A percentile compares a stretch with the other conserved stretches of the same genome.
These are phyloP conservation scores for Aspergillus bombycis DNA, from an alignment of 2,329 filamentous ascomycete species.

Conservation along the genomic window DNA sequence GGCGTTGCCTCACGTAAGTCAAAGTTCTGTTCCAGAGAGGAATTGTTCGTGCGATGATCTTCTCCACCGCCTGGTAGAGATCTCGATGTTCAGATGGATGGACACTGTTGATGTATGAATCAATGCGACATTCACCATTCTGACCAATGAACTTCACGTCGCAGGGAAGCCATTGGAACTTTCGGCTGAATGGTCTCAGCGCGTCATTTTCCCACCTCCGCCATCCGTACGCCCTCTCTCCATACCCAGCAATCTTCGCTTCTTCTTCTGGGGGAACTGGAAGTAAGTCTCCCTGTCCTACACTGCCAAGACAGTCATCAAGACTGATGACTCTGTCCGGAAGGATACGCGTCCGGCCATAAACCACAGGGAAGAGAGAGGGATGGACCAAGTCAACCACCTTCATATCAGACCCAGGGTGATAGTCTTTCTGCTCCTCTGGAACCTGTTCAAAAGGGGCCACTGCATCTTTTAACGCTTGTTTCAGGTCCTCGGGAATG, in stretches of 20 bases:
- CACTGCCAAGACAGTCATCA: constrained; percentile 27
- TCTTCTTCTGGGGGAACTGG: constrained; percentile 11
- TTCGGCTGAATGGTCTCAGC: constrained; percentile 23
- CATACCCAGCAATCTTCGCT: not conserved
- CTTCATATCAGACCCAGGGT: constrained; percentile 59
- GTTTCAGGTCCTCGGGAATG: constrained; percentile 44
- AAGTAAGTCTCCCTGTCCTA: constrained; percentile 21
- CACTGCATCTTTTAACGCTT: constrained; percentile 52
- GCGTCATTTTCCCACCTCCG: not conserved
- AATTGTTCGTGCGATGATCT: constrained; percentile 42
- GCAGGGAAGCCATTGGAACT: constrained; percentile 54
- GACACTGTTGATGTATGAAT: constrained; percentile 50
- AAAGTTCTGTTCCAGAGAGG: constrained; percentile 51
- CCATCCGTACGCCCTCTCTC: not conserved
- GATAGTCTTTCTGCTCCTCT: constrained; percentile 62
- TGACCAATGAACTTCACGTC: constrained; percentile 34
- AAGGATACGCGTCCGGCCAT: constrained; percentile 31
- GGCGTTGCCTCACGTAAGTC: not conserved
- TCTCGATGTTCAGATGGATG: constrained; percentile 38
- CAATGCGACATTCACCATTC: constrained; percentile 30
- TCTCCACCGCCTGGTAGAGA: constrained; percentile 44
- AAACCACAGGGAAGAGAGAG: constrained; percentile 49
- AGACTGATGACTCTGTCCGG: constrained; percentile 21
- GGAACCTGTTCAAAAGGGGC: constrained; percentile 51
- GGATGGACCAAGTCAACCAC: constrained; percentile 70